phyloP scores from a whole-genome alignment of 2,329 filamentous ascomycete species.

The Pezicula neosporulosa region DNA sequence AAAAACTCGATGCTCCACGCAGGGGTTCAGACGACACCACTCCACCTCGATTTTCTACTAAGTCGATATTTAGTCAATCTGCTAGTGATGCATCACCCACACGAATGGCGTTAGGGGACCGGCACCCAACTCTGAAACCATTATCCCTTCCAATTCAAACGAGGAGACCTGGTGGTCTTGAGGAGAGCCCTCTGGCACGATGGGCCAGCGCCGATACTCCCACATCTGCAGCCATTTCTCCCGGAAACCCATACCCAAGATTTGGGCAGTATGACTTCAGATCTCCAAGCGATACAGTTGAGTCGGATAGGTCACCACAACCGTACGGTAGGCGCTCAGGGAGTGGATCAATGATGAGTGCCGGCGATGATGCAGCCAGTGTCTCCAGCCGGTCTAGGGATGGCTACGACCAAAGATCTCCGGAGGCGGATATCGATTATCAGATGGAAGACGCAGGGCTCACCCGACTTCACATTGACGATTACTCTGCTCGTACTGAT shows the following conservation, averaged over 20 bases:
- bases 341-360: constrained; percentile 35
- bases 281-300: constrained; percentile 25
- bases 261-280: constrained; percentile 24
- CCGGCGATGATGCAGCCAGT: constrained; percentile 46
- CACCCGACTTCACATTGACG: constrained; percentile 48
- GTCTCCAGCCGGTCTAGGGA: constrained; percentile 49
- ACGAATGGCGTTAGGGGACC: constrained; percentile 23
- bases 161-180: constrained; percentile 19
- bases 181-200: constrained; percentile 25
- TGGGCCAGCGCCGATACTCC: constrained; percentile 24
- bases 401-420: constrained; percentile 55
- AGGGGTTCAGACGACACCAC: constrained; percentile 26
- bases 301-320: constrained; percentile 25
- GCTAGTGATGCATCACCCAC: constrained; percentile 29
- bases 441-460: constrained; percentile 50
- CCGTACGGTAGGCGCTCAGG: constrained; percentile 38
- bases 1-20: constrained; percentile 27
- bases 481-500: constrained; percentile 35
- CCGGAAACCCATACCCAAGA: constrained; percentile 20
- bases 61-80: constrained; percentile 26
- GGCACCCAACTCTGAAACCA: constrained; percentile 27
- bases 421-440: constrained; percentile 37
- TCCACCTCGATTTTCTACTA: constrained; percentile 25
- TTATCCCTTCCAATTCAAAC: constrained; percentile 29
- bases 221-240: constrained; percentile 24